phyloP scores from a whole-genome alignment of 2,329 filamentous ascomycete species.

The Grosmannia penicillata region DNA sequence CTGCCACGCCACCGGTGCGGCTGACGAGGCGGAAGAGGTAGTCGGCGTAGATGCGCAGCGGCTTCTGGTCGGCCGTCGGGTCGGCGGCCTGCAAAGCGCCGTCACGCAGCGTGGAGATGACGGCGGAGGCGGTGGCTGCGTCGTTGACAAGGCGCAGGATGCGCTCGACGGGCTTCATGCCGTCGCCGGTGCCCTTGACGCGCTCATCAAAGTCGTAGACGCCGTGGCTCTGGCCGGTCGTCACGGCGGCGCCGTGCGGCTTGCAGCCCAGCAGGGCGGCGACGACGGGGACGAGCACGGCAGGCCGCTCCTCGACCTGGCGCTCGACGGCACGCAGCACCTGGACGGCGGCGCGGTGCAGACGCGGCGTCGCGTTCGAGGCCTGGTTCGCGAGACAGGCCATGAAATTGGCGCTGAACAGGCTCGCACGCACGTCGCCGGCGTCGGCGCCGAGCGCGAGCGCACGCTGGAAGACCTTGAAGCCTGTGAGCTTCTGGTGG shows the following conservation, averaged over 20 bases:
- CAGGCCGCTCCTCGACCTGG: conserved; percentile 45
- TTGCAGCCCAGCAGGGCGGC: conserved; percentile 44
- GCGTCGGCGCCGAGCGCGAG: conserved; percentile 38
- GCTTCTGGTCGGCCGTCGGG: conserved; percentile 24
- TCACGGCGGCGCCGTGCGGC: no score
- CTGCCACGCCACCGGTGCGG: conserved; percentile 16
- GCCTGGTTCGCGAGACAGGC: conserved; percentile 72
- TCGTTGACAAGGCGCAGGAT: conserved; percentile 50
- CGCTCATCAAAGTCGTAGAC: conserved; percentile 71
- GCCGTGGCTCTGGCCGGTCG: conserved; percentile 48
- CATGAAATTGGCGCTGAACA: conserved; percentile 78
- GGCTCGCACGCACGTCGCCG: conserved; percentile 31
- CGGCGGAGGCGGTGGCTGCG: conserved; percentile 35
- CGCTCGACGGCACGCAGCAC: conserved; percentile 57
- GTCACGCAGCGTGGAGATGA: conserved; percentile 30
- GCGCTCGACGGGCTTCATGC: conserved; percentile 65
- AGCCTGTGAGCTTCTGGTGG: conserved; percentile 83
- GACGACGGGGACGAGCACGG: conserved; percentile 45
- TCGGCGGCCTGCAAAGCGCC: conserved; percentile 18
- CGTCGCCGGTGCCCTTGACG: conserved; percentile 38
- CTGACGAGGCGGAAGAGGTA: conserved; percentile 39
- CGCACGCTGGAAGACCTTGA: conserved; percentile 71
- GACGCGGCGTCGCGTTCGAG: conserved; percentile 58
- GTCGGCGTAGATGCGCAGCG: conserved; percentile 34
- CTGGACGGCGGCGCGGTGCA: conserved; percentile 66